Percentiles rank a stretch among this genome's conserved stretches.
These are phyloP conservation scores for Penicillium mononematosum DNA, from an alignment of 495 filamentous ascomycete genomes.

Conservation along the genomic window DNA sequence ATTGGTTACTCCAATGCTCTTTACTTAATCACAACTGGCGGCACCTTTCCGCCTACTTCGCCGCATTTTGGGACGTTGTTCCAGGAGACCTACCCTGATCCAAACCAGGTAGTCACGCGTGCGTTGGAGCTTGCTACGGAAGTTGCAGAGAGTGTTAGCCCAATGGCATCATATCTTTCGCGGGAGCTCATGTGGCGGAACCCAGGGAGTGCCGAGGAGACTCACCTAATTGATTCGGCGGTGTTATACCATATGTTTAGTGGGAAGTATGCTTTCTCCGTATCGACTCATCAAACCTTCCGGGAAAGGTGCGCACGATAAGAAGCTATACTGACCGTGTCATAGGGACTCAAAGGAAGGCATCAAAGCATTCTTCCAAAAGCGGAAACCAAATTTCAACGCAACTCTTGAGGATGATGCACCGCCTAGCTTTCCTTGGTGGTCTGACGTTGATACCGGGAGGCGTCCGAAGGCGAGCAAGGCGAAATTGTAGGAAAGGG, in stretches of 20 bases:
- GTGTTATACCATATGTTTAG: slow-evolving; percentile 53
- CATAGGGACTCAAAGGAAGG: slow-evolving; percentile 11
- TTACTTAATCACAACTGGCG: slow-evolving; percentile 35
- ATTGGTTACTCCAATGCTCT: slow-evolving; percentile 53
- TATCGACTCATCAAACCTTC: not conserved
- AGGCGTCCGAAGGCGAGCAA: slow-evolving; percentile 1
- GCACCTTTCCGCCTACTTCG: slow-evolving; percentile 14
- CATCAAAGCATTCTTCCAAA: slow-evolving; percentile 46
- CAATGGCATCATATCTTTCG: slow-evolving; percentile 49
- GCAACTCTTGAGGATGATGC: slow-evolving; percentile 33
- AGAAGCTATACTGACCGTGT: not conserved
- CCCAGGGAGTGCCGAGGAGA: slow-evolving; percentile 48
- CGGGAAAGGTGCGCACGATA: not conserved
- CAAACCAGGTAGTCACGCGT: slow-evolving; percentile 47
- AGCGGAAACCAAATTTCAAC: slow-evolving; percentile 52
- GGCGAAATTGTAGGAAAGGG: slow-evolving; percentile 4
- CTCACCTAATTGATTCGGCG: slow-evolving; percentile 54
- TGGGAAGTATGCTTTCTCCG: slow-evolving; percentile 18
- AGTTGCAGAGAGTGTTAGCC: slow-evolving; percentile 50
- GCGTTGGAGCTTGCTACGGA: slow-evolving; percentile 55
- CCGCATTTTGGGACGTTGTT: slow-evolving; percentile 43
- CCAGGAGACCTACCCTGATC: slow-evolving; percentile 44
- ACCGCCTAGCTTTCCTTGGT: slow-evolving; percentile 34
- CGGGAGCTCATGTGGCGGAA: slow-evolving; percentile 54
- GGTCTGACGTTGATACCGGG: slow-evolving; percentile 21